phyloP scores from a whole-genome alignment of 1,139 yeast genomes.

The Casaregolazyma suthepensis region DNA sequence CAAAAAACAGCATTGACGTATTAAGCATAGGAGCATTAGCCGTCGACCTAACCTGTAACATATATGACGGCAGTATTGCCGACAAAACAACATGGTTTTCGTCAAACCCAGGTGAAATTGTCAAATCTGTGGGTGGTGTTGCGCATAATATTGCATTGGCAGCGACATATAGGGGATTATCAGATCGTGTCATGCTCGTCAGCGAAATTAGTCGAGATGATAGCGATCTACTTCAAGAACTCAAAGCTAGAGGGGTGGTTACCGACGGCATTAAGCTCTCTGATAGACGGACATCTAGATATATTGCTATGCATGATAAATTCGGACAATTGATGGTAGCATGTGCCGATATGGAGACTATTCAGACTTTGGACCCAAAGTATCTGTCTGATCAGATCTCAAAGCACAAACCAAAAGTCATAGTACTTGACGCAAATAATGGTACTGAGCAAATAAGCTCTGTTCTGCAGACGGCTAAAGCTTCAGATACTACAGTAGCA shows the following conservation, averaged over 20 bases:
- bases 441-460: conserved; percentile 39
- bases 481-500: conserved; percentile 34
- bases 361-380: conserved; percentile 45
- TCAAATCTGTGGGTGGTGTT: conserved; percentile 71
- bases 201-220: conserved; percentile 57
- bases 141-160: conserved; percentile 73
- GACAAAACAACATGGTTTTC: conserved; percentile 42
- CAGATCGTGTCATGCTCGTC: conserved; percentile 36
- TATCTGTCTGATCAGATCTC: conserved; percentile 34
- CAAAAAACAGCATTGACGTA: neutral
- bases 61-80: conserved; percentile 18
- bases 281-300: conserved; percentile 53
- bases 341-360: conserved; percentile 75
- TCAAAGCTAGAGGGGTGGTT: conserved; percentile 37
- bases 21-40: conserved; percentile 64
- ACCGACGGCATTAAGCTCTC: conserved; percentile 38
- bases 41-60: conserved; percentile 53
- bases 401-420: conserved; percentile 31
- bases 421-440: conserved; percentile 67
- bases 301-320: conserved; percentile 58
- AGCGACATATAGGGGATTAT: conserved; percentile 22
- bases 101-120: conserved; percentile 64
- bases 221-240: conserved; percentile 36
- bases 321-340: conserved; percentile 67
- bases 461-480: conserved; percentile 32